Evolutionary conservation across 2,329 filamentous ascomycete species (phyloP).

Genomic region (Pseudocercospora fuligena): DNA sequence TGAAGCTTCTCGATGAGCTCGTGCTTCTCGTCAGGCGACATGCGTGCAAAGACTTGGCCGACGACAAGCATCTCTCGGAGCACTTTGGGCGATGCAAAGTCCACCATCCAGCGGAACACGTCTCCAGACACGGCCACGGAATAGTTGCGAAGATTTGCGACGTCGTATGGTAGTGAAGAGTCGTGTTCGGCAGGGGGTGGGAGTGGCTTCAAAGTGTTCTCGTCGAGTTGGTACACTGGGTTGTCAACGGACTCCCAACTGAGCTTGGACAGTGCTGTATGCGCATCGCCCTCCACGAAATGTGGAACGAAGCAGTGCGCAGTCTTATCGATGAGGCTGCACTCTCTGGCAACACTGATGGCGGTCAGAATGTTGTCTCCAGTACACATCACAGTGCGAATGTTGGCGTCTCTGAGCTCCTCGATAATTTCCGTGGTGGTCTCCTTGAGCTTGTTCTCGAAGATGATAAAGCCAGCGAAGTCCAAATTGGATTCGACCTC

Average conservation of each 20-base stretch:
- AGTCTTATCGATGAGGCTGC: constrained; percentile 76
- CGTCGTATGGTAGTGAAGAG: constrained; percentile 82
- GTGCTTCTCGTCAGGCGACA: constrained; percentile 99
- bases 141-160: constrained; percentile 81
- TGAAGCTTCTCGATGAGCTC: constrained; percentile 97
- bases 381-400: constrained; percentile 93
- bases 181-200: constrained; percentile 73
- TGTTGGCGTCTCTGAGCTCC: constrained; percentile 80
- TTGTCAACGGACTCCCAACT: constrained; percentile 97
- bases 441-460: constrained; percentile 97
- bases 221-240: constrained; percentile 74
- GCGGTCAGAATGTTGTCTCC: constrained; percentile 97
- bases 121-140: constrained; percentile 89
- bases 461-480: constrained; percentile 96
- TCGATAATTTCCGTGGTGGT: constrained; percentile 80
- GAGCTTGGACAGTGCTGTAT: constrained; percentile 73
- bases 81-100: constrained; percentile 82
- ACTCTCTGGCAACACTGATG: constrained; percentile 92
- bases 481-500: constrained; percentile 84
- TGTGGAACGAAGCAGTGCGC: constrained; percentile 93
- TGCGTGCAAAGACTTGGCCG: constrained; percentile 93
- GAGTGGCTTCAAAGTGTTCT: constrained; percentile 78
- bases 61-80: constrained; percentile 85
- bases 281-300: constrained; percentile 78
- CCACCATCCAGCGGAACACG: constrained; percentile 94